Conservation (phyloP, 129 eudicot species). For the Pulicaria dysenterica region DNA sequence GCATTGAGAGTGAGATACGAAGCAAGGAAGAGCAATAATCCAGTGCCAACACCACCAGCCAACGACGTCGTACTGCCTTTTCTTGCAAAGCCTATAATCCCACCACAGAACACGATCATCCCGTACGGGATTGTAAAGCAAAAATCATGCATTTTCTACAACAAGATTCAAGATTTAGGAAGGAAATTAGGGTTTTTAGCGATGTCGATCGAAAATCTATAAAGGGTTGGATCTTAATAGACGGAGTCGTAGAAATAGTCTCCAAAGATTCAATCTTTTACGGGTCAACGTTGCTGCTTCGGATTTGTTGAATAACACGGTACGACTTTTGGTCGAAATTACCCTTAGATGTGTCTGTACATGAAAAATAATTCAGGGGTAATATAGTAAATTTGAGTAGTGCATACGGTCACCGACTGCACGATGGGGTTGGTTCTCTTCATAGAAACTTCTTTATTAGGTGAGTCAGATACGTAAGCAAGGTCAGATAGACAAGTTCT, state of each 20-base stretch:
- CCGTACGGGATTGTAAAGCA: constrained; percentile 99
- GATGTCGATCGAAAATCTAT: constrained; percentile 31
- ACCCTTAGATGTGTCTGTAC: not conserved
- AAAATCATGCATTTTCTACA: constrained; percentile 85
- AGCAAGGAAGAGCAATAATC: constrained; percentile 71
- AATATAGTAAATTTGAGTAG: constrained; percentile 8
- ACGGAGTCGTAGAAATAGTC: constrained; percentile 8
- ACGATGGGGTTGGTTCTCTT: constrained; percentile 11
- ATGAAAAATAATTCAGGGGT: not conserved
- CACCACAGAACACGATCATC: constrained; percentile 71
- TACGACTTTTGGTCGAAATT: constrained; percentile 13
- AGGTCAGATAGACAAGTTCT: not conserved
- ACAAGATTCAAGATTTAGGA: constrained; percentile 4
- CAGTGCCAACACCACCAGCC: constrained; percentile 83
- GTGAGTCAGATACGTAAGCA: constrained; percentile 8
- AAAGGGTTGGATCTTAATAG: constrained; percentile 15
- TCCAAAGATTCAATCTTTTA: not conserved
- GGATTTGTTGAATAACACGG: constrained; percentile 8
- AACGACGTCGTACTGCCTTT: constrained; percentile 83
- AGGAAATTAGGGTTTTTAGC: constrained; percentile 20
- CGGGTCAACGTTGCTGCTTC: constrained; percentile 24
- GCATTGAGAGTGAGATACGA: constrained; percentile 89
- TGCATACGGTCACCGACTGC: constrained; percentile 12
- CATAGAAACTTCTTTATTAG: constrained; percentile 31
- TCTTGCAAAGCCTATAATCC: constrained; percentile 73